A percentile compares a stretch with the other conserved stretches of the same genome.
Conservation (phyloP, 257 asterid genomes). For the Scutellaria minor region DNA sequence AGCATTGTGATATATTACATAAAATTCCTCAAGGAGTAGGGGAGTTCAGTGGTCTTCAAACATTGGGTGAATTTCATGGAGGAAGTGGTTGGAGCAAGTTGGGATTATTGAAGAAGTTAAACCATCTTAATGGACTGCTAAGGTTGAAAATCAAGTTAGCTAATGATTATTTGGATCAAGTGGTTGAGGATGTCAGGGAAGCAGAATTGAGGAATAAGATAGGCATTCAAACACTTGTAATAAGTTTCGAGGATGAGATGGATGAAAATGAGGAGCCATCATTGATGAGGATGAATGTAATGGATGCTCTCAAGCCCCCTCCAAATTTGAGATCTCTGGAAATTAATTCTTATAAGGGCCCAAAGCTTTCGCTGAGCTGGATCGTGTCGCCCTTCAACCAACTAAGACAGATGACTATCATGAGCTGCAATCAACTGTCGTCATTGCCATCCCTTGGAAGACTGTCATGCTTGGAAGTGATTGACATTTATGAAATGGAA, state of each 20-base stretch:
- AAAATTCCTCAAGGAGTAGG: no score
- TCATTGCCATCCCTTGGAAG: background rate
- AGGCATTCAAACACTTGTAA: background rate
- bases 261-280: no score
- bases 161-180: no score
- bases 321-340: no score
- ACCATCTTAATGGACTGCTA: slow-evolving; percentile 13
- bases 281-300: background rate
- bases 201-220: slow-evolving; percentile 35
- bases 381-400: background rate
- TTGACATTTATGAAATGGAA: background rate
- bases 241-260: background rate
- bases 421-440: no score
- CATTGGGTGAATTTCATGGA: background rate
- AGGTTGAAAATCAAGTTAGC: background rate
- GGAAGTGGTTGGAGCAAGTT: slow-evolving; percentile 6
- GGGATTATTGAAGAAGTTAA: slow-evolving; percentile 8
- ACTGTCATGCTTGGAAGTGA: background rate
- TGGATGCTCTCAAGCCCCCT: no score
- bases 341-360: no score
- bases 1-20: no score
- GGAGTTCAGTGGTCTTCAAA: slow-evolving; percentile 3
- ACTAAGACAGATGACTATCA: no score
- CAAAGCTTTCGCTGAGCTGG: background rate
- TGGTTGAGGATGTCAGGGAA: slow-evolving; percentile 25